These are phyloP conservation scores for Sordaria brevicollis DNA, from an alignment of 495 filamentous ascomycete species.

Conservation along the genomic window DNA sequence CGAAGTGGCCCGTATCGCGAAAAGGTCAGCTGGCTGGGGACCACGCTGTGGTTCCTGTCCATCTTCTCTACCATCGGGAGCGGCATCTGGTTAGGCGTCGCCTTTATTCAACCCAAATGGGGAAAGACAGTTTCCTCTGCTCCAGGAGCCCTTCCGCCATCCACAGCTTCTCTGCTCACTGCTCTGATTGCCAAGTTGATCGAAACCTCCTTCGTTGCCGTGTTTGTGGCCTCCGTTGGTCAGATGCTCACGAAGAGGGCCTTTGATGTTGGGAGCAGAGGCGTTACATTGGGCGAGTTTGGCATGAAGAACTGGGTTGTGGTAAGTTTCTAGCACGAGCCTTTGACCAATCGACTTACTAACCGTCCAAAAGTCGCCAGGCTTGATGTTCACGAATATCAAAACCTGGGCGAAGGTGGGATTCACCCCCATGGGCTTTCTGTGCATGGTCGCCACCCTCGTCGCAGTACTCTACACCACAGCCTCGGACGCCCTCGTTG, in stretches of 20 bases:
- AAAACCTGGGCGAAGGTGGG: slow-evolving; percentile 51
- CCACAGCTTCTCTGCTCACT: slow-evolving; percentile 51
- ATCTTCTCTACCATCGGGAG: slow-evolving; percentile 59
- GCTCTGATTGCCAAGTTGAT: slow-evolving; percentile 61
- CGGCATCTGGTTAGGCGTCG: slow-evolving; percentile 50
- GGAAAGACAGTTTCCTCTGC: slow-evolving; percentile 40
- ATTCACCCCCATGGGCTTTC: slow-evolving; percentile 44
- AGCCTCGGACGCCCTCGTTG: slow-evolving; percentile 59
- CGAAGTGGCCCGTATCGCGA: neutral
- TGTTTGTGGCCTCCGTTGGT: slow-evolving; percentile 63
- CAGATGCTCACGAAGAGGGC: slow-evolving; percentile 60
- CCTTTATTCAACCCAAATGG: slow-evolving; percentile 49
- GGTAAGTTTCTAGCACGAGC: slow-evolving; percentile 11
- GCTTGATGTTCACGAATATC: slow-evolving; percentile 57
- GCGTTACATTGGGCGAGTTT: slow-evolving; percentile 64
- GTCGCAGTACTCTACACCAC: slow-evolving; percentile 63
- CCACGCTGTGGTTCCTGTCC: slow-evolving; percentile 48
- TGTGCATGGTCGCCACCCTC: slow-evolving; percentile 49
- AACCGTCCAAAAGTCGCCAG: slow-evolving; percentile 24
- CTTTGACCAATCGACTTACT: neutral
- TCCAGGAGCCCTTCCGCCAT: slow-evolving; percentile 32
- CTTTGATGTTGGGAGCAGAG: slow-evolving; percentile 40
- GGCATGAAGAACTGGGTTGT: slow-evolving; percentile 48
- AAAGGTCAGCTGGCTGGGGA: slow-evolving; percentile 46
- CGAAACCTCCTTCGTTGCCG: slow-evolving; percentile 66